phyloP scores from a whole-genome alignment of 83 land plant genomes.

The Isoetes engelmannii region DNA sequence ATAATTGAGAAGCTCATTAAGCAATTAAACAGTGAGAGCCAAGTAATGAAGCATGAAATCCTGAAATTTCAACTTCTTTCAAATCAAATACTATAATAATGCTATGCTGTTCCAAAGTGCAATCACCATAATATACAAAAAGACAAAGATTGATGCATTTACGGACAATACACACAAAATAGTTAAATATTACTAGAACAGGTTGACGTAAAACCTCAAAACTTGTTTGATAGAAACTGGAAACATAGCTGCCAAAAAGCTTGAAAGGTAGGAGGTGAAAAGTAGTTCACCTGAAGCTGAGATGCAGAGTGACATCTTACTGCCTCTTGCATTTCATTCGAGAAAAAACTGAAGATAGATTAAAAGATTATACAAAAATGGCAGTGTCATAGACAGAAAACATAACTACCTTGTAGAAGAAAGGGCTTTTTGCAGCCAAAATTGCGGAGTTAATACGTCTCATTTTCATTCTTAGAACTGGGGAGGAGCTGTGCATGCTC shows the following conservation, averaged over 20 bases:
- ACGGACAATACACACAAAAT: too few relatives aligned
- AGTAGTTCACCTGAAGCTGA: conserved; percentile 54
- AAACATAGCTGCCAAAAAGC: too few relatives aligned
- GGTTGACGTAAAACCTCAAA: background rate
- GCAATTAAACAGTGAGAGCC: too few relatives aligned
- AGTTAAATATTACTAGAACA: too few relatives aligned
- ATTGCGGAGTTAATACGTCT: conserved; percentile 83
- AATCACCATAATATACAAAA: too few relatives aligned
- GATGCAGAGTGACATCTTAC: conserved; percentile 66
- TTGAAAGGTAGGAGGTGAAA: too few relatives aligned
- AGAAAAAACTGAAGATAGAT: conserved; percentile 54
- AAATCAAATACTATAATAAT: too few relatives aligned
- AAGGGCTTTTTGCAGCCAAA: conserved; percentile 92
- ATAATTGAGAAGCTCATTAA: too few relatives aligned
- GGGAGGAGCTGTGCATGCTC: conserved; percentile 52
- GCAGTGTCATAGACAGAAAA: background rate
- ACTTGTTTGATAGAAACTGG: background rate
- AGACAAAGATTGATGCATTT: too few relatives aligned
- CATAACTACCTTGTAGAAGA: conserved; percentile 67
- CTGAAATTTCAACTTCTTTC: too few relatives aligned
- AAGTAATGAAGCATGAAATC: too few relatives aligned
- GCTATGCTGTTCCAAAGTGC: too few relatives aligned
- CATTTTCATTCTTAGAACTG: conserved; percentile 51
- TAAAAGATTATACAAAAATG: background rate
- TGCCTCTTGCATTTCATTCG: conserved; percentile 96